These are phyloP conservation scores for Fraxinus velutina DNA, from an alignment of 305 asterid species.

Conservation along the genomic window DNA sequence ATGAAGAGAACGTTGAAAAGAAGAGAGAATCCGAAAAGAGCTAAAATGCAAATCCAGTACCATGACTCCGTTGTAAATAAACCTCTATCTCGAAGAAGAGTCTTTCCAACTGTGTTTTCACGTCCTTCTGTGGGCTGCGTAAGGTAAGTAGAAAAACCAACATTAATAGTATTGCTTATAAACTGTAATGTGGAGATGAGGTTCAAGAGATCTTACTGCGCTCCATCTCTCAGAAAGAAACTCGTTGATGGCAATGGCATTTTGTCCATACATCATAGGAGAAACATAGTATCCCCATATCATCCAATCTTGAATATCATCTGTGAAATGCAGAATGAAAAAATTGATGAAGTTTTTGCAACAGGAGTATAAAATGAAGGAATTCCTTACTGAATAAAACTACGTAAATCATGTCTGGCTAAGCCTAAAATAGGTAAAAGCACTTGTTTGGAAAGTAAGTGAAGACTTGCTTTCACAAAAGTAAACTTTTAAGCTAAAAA, in stretches of 20 bases:
- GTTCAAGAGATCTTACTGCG: neutral
- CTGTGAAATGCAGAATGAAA: neutral
- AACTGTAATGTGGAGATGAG: neutral
- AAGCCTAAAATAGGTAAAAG: neutral
- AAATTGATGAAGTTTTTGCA: neutral
- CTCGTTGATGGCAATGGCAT: neutral
- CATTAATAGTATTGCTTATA: neutral
- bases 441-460: neutral
- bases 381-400: neutral
- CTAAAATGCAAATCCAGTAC: neutral
- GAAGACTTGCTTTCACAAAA: neutral
- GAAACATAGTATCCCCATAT: neutral
- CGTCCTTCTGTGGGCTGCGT: neutral
- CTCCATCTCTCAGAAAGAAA: slow-evolving; percentile 1
- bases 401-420: neutral
- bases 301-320: slow-evolving; percentile 3
- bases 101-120: neutral
- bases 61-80: neutral
- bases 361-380: neutral
- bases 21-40: neutral
- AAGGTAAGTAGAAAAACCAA: neutral
- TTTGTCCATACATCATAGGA: slow-evolving; percentile 3
- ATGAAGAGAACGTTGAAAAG: neutral
- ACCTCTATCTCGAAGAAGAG: neutral
- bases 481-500: neutral